phyloP scores from a whole-genome alignment of 306 rosid genomes.

The Oemleria cerasiformis region DNA sequence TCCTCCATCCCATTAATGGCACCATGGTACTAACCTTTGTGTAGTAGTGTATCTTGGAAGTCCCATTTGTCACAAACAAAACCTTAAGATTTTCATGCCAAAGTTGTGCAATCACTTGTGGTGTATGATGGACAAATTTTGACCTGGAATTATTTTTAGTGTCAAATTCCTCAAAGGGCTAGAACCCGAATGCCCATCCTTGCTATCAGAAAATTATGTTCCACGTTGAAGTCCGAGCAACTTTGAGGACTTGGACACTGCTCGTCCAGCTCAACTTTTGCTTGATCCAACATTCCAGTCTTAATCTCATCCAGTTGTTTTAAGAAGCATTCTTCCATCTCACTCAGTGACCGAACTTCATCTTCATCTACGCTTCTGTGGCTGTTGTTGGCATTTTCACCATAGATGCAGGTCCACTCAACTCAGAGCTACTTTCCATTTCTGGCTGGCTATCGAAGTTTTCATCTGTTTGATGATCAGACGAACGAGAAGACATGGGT shows the following conservation, averaged over 20 bases:
- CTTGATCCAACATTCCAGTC: conserved; percentile 27
- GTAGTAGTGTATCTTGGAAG: conserved; percentile 93
- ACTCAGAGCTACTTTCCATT: conserved; percentile 57
- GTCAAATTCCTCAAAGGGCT: conserved; percentile 87
- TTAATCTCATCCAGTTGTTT: conserved; percentile 48
- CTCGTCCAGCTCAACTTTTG: conserved; percentile 29
- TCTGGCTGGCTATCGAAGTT: conserved; percentile 73
- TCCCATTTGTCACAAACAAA: conserved; percentile 93
- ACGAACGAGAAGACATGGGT: conserved; percentile 68
- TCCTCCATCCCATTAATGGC: conserved; percentile 85
- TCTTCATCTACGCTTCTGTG: conserved; percentile 41
- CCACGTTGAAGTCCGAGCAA: conserved; percentile 35
- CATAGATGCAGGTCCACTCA: conserved; percentile 45
- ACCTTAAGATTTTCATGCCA: conserved; percentile 91
- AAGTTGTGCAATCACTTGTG: conserved; percentile 56
- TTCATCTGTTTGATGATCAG: conserved; percentile 49
- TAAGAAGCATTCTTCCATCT: conserved; percentile 66
- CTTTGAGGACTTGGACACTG: conserved; percentile 35
- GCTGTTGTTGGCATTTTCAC: conserved; percentile 38
- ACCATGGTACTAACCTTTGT: conserved; percentile 72
- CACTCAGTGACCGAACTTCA: conserved; percentile 44
- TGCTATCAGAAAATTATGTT: conserved; percentile 40
- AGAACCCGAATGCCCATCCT: conserved; percentile 37
- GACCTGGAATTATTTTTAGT: conserved; percentile 69
- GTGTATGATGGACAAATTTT: conserved; percentile 76